Base-by-base conservation (phyloP, 106 monocot species). In the Dendrobium nobile region DNA sequence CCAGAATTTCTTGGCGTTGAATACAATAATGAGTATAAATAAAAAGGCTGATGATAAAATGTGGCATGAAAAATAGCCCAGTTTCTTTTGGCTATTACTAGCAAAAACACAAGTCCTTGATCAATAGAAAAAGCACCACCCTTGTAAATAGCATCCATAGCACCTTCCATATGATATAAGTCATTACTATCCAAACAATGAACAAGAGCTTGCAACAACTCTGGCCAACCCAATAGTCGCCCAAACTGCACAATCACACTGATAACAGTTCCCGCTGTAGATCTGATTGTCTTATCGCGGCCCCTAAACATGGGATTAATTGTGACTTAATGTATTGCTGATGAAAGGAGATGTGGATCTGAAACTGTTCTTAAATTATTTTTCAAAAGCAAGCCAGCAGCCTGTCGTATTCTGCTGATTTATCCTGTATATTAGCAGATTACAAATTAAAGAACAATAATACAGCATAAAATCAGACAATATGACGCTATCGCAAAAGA, bases 101-200 rank as follows among this genome's bases (percentile, higher is more conserved):
- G 56, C 16, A 70, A 2, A 70, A 28, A 40, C 70, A 70, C 37
- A 70, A 37, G 37, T 1, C 28, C 28, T 4, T 37, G 70, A 64
- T 48, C 54, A 72, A 33, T 43, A 44, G 20, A 47, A 41, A 77
- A 76, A 65, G 15, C 41, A 48, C 47, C 18, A 76, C 95, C 98
- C 88, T 99, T 99, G 72, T 81, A 99, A 65, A 99, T 87, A 83
- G 98, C 89, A 87, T 99, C 98, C 88, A 99, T 84, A 75, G 95
- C 98, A 84, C 98, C 95, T 84, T 95, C 98, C 94, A 95, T 99
- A 65, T 91, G 98, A 87, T 93, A 90, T 75, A 93, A 79, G 17
- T 99, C 91, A 81, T 99, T 99, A 84, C 98, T 91, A 59, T 91
- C 98, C 85, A 99, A 85, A 67, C 90, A 99, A 75, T 93, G 87